Base-by-base conservation (phyloP, 176 grass and related monocot genomes). In the Triticum timopheevii region DNA sequence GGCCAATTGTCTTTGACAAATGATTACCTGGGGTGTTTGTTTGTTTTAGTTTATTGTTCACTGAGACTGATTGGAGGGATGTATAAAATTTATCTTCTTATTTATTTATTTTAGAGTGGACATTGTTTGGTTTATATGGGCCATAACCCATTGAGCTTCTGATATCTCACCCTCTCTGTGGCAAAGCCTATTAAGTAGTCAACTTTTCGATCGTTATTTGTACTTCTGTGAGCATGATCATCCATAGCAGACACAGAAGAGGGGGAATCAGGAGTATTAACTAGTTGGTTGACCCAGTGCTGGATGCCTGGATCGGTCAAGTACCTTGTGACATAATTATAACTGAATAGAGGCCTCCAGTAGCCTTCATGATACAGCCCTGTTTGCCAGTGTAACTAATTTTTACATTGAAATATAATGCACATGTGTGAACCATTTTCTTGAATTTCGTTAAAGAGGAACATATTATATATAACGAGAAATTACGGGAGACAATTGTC, bases 401-500 rank as follows among this genome's bases (percentile, higher is more conserved):
- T 56, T 68, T 19, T 49, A 19, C 38, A 30, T 59, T 68, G 7
- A 82, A 87, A 76, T 68, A 24, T 78, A 44, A 35, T 83, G 44
- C 64, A 27, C 31, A 58, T 8, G 17, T 65, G 27, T 2, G 36
- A 39, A 19, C 19, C 15, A 88, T 63, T 59, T 88, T 34, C 54
- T 52, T 33, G 33, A 15, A 13, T 39, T 34, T 30, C 3, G 15
- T 56, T 76, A 16, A 12, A 65, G 78, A 82, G 24, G 34, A 76
- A 68, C 62, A 39, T 30, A 56, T 40, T 39, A 31, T 17, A 8
- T 8, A 58, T 39, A 13, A 39, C 13, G 3, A 12, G 1, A 61
- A 3, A 9, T 25, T 79, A 23, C 22, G 0, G 12, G 15, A 22
- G 11, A 16, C 3, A 8, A n/a, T 7, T 22, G 5, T 36, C 30